Conservation (phyloP, 768 basidiomycete species). For the Leccinum variicolor region DNA sequence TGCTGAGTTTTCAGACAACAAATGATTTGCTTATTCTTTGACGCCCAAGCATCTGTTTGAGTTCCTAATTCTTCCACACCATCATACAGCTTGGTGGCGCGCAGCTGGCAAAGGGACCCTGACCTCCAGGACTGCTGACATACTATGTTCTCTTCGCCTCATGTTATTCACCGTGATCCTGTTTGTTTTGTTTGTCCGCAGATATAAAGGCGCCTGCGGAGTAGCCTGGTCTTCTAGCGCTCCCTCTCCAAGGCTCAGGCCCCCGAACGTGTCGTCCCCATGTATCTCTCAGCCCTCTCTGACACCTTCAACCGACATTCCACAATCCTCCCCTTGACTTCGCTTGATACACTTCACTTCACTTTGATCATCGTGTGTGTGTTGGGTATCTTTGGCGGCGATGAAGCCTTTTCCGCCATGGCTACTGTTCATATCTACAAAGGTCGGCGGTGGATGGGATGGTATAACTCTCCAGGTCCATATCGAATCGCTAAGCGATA, state of each 20-base stretch:
- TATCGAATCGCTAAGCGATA: too few relatives aligned
- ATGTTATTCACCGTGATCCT: background rate
- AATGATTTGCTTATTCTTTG: too few relatives aligned
- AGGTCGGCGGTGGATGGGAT: conserved; percentile 15
- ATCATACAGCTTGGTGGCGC: background rate
- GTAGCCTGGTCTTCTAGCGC: too few relatives aligned
- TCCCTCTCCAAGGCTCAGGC: background rate
- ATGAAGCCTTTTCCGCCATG: conserved; percentile 31
- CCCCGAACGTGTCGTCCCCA: background rate
- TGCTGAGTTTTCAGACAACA: too few relatives aligned
- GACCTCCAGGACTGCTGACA: background rate
- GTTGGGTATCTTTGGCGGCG: conserved; percentile 29
- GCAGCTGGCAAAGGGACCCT: background rate
- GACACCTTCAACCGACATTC: background rate
- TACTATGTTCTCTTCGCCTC: background rate
- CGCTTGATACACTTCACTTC: conserved; percentile 1
- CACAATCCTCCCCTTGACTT: background rate
- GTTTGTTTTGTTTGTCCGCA: too few relatives aligned
- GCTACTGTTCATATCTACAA: conserved; percentile 24
- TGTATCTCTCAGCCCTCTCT: conserved; percentile 1
- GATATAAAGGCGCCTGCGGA: too few relatives aligned
- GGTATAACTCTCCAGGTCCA: too few relatives aligned
- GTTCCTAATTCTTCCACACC: background rate
- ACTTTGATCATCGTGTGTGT: conserved; percentile 24
- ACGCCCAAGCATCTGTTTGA: background rate